phyloP scores from a whole-genome alignment of 2,329 filamentous ascomycete genomes.

The Colletotrichum cereale region DNA sequence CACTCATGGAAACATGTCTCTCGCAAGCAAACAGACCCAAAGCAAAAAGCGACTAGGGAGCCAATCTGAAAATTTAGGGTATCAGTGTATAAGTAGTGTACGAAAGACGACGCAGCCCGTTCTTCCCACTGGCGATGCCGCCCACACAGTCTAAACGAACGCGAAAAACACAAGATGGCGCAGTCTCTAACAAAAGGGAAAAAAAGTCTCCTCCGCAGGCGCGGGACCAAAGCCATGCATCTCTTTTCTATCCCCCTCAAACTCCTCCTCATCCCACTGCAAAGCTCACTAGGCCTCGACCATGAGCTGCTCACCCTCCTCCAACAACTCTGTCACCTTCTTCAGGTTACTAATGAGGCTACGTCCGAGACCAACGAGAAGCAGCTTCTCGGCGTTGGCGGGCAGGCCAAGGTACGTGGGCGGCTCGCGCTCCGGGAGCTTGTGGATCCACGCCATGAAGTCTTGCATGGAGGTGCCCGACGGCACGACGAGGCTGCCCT shows the following conservation, averaged over 20 bases:
- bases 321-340: constrained; percentile 87
- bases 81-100: constrained; percentile 15
- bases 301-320: constrained; percentile 94
- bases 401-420: constrained; percentile 95
- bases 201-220: background rate
- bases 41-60: background rate
- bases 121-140: background rate
- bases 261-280: background rate
- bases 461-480: constrained; percentile 85
- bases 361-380: constrained; percentile 88
- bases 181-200: background rate
- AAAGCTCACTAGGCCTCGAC: constrained; percentile 63
- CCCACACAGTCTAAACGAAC: background rate
- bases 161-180: background rate
- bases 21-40: background rate
- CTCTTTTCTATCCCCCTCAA: background rate
- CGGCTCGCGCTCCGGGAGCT: constrained; percentile 92
- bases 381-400: constrained; percentile 94
- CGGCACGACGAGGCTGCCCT: constrained; percentile 78
- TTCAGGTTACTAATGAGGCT: constrained; percentile 87
- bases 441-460: constrained; percentile 92
- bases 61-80: constrained; percentile 4
- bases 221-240: background rate
- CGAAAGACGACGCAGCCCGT: background rate
- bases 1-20: background rate